Evolutionary conservation across 1,284 basidiomycete species (phyloP).

Genomic region (Psilocybe mexicana): DNA sequence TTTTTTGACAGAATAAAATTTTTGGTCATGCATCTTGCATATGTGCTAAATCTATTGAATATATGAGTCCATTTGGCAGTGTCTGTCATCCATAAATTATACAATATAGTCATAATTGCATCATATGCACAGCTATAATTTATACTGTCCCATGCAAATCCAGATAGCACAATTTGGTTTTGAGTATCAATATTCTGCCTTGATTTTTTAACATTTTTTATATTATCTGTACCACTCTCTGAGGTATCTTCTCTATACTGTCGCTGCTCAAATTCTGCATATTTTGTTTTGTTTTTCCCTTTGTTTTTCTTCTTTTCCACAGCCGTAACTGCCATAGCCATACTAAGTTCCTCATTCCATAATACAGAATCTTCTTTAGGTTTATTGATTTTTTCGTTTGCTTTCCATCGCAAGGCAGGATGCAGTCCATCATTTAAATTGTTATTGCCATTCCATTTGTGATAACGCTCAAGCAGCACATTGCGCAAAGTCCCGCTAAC

Average conservation of each 20-base stretch:
- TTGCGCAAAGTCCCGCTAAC: slow-evolving; percentile 16
- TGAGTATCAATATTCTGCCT: neutral
- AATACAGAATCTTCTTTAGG: neutral
- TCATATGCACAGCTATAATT: slow-evolving; percentile 25
- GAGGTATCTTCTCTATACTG: no score
- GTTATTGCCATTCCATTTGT: slow-evolving; percentile 3
- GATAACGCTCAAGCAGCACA: slow-evolving; percentile 5
- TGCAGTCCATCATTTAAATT: slow-evolving; percentile 1
- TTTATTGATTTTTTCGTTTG: neutral
- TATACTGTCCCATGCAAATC: slow-evolving; percentile 16
- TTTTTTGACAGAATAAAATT: no score
- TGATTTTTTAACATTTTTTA: neutral
- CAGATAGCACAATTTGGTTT: neutral
- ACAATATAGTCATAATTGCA: slow-evolving; percentile 16
- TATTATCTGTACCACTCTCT: neutral
- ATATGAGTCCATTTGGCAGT: neutral
- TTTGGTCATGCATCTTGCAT: no score
- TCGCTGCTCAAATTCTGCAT: neutral
- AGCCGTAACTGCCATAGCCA: neutral
- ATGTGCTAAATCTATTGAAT: neutral
- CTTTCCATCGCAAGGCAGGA: neutral
- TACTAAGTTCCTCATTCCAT: slow-evolving; percentile 1
- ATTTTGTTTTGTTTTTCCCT: neutral
- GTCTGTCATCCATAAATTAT: slow-evolving; percentile 15
- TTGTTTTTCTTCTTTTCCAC: neutral